Evolutionary conservation across 2,329 filamentous ascomycete species (phyloP).

Genomic region (Penicillium sp.): DNA sequence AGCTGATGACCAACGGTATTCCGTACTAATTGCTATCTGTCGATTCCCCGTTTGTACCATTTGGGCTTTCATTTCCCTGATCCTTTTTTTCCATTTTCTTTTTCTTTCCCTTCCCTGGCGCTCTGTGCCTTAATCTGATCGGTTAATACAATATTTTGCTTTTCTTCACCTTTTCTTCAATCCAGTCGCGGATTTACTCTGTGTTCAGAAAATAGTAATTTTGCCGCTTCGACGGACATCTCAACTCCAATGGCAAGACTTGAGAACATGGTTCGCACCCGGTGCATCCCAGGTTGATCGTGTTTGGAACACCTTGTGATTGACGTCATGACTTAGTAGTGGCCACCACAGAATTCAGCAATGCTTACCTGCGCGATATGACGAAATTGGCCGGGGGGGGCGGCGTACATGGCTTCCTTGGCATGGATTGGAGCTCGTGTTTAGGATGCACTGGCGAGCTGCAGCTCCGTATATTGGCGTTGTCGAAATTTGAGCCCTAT

Average conservation of each 20-base stretch:
- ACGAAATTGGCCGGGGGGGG: constrained; percentile 5
- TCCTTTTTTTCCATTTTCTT: background rate
- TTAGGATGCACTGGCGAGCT: background rate
- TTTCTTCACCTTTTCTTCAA: too few species aligned
- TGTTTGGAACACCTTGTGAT: background rate
- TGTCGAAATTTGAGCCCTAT: background rate
- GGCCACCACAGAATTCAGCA: constrained; percentile 4
- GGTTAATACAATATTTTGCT: too few species aligned
- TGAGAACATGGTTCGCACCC: background rate
- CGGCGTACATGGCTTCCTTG: too few species aligned
- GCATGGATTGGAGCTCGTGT: too few species aligned
- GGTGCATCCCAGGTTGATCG: background rate
- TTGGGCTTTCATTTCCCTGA: background rate
- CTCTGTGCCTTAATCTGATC: too few species aligned
- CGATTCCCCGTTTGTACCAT: too few species aligned
- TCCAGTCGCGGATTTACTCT: too few species aligned
- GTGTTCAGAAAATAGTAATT: too few species aligned
- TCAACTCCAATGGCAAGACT: background rate
- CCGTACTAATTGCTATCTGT: constrained; percentile 76
- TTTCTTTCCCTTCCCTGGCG: too few species aligned
- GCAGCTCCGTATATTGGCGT: background rate
- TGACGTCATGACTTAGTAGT: constrained; percentile 22
- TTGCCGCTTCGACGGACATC: background rate
- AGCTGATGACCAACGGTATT: constrained; percentile 94
- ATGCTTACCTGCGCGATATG: background rate